These are phyloP conservation scores for Candida frijolesensis DNA, from an alignment of 1,139 yeast genomes.

Conservation along the genomic window DNA sequence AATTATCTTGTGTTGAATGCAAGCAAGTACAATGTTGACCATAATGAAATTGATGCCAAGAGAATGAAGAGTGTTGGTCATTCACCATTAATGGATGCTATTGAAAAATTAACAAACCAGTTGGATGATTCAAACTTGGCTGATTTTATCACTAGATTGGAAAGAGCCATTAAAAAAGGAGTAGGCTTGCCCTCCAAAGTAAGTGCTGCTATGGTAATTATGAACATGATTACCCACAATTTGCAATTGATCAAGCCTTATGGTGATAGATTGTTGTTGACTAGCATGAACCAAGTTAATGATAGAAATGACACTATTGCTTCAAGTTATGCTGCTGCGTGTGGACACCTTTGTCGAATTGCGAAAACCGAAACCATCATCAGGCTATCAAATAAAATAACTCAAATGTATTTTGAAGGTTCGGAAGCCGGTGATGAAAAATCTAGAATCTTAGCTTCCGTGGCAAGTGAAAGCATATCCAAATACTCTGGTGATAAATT, in stretches of 20 bases:
- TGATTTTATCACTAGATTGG: slow-evolving; percentile 52
- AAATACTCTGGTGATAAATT: slow-evolving; percentile 74
- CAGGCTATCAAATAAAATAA: slow-evolving; percentile 55
- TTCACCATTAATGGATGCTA: slow-evolving; percentile 89
- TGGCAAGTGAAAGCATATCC: slow-evolving; percentile 68
- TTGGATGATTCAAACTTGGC: slow-evolving; percentile 56
- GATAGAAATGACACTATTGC: slow-evolving; percentile 77
- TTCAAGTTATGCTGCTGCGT: slow-evolving; percentile 75
- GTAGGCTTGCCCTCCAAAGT: slow-evolving; percentile 93
- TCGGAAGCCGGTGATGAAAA: slow-evolving; percentile 52
- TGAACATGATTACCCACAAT: slow-evolving; percentile 62
- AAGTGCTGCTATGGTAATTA: slow-evolving; percentile 79
- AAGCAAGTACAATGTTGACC: slow-evolving; percentile 76
- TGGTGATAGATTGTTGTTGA: slow-evolving; percentile 62
- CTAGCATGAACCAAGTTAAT: slow-evolving; percentile 59
- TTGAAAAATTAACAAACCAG: slow-evolving; percentile 67
- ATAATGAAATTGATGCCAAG: slow-evolving; percentile 74
- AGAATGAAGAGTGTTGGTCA: slow-evolving; percentile 72
- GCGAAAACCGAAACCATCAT: slow-evolving; percentile 56
- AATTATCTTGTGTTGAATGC: slow-evolving; percentile 89
- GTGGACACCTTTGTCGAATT: slow-evolving; percentile 76
- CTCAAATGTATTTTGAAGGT: slow-evolving; percentile 62
- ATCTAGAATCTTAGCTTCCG: slow-evolving; percentile 55
- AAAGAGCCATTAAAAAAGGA: slow-evolving; percentile 58
- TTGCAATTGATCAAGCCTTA: slow-evolving; percentile 56